Base-by-base conservation (phyloP, 371 early-diverging fungal species). In the Mortierella sp. region DNA sequence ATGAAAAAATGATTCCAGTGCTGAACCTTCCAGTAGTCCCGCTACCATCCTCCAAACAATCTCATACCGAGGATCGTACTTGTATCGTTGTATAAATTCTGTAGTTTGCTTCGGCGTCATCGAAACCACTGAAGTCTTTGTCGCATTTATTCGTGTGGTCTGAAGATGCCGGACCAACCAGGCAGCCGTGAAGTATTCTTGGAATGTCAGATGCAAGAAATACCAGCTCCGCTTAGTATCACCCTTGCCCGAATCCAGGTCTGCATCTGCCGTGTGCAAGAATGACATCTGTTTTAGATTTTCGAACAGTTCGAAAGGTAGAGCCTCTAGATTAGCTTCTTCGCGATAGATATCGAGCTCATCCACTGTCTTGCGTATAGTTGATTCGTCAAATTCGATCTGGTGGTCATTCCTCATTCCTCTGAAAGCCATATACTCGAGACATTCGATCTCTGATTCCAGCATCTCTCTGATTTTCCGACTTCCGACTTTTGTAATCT, bases 1-100 rank as follows among this genome's bases (percentile, higher is more conserved):
- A 39, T 54, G 39, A 70, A 49, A 70, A 28, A 35, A 60, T 3
- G 30, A 18, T 12, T 59, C 59, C 8, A 59, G 47, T 18, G 47
- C 47, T 14, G 11, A 11, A 2, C 47, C 47, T 45, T 45, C 47
- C 11, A 45, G 6, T 45, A 14, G 47, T 2, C 47, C 47, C 5
- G 47, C 47, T 45, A 45, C 18, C 47, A 45, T 45, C 47, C 47
- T 14, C 47, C 47, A 45, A 45, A 45, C 47, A 45, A 45, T 45
- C 47, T 45, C 47, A 45, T 45, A 45, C 18, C 47, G 47, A 18
- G 47, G 47, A 18, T 45, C 18, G 47, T 45, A 45, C 18, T 45
- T 45, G 47, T 45, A 14, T 45, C 18, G 47, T 45, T 18, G 47
- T 14, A 45, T 6, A 6, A 45, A 45, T 45, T 11, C 47, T 18